phyloP scores from a whole-genome alignment of 768 basidiomycete species.

The Rossbeevera mucosa region DNA sequence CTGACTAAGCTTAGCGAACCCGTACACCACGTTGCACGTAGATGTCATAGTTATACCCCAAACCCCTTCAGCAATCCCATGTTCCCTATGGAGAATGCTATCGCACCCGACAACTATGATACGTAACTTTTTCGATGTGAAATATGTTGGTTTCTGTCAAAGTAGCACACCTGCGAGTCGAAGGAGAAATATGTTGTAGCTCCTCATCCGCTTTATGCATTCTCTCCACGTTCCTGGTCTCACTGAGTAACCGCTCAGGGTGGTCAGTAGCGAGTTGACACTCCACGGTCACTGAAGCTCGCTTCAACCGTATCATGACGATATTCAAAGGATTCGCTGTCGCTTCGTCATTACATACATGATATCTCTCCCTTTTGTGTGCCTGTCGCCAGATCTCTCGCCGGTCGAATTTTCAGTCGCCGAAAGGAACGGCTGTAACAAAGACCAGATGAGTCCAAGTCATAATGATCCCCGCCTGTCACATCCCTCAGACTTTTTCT shows the following conservation, averaged over 20 bases:
- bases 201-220: no score
- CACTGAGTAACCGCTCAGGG: neutral
- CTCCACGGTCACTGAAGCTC: neutral
- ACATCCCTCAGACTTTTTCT: neutral
- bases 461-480: neutral
- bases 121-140: neutral
- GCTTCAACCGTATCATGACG: neutral
- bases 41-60: neutral
- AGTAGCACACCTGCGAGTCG: no score
- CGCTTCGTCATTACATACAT: neutral
- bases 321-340: neutral
- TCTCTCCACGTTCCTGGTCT: neutral
- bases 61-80: neutral
- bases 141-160: neutral
- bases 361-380: neutral
- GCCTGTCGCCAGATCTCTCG: neutral
- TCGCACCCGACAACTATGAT: neutral
- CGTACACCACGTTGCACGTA: neutral
- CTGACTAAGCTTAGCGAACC: neutral
- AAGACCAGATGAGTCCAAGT: neutral
- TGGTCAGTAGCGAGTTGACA: neutral
- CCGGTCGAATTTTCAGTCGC: conserved; percentile 6
- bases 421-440: conserved; percentile 5
- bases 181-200: no score
- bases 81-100: neutral